These are phyloP conservation scores for Pelargonium fulgidum DNA, from an alignment of 441 rosid genomes.

Conservation along the genomic window DNA sequence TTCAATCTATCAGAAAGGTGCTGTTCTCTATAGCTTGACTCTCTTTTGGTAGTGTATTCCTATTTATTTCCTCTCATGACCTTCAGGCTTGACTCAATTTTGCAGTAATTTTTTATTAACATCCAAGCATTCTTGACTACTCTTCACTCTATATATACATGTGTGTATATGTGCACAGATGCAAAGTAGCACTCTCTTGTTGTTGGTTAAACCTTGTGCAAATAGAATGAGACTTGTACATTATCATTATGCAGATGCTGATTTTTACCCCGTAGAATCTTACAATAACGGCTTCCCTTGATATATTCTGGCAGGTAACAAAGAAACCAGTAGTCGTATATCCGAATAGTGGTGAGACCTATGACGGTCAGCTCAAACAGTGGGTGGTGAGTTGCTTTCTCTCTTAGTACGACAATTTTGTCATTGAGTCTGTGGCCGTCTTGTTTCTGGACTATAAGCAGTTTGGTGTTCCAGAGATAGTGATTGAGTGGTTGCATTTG, in stretches of 20 bases:
- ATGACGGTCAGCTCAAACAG: slow-evolving; percentile 46
- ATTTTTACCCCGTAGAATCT: neutral
- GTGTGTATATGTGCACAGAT: too few species aligned
- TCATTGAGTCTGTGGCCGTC: neutral
- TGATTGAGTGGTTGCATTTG: slow-evolving; percentile 10
- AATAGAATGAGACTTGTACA: neutral
- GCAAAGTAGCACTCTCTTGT: too few species aligned
- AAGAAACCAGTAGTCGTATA: slow-evolving; percentile 58
- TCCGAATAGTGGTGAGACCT: slow-evolving; percentile 85
- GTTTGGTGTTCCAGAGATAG: neutral
- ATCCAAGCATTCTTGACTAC: too few species aligned
- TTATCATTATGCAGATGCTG: neutral
- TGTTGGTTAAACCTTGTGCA: too few species aligned
- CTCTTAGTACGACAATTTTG: too few species aligned
- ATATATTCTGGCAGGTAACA: slow-evolving; percentile 47
- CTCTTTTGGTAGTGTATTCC: too few species aligned
- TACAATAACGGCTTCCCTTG: neutral
- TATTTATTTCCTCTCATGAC: too few species aligned
- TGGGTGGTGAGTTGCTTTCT: slow-evolving; percentile 61
- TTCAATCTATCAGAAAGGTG: slow-evolving; percentile 52
- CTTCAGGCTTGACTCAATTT: too few species aligned
- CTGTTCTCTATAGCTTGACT: neutral
- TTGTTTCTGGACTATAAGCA: neutral
- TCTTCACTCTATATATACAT: too few species aligned
- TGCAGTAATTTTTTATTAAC: too few species aligned